These are phyloP conservation scores for Daldinia caldariorum DNA, from an alignment of 495 filamentous ascomycete genomes.

Conservation along the genomic window DNA sequence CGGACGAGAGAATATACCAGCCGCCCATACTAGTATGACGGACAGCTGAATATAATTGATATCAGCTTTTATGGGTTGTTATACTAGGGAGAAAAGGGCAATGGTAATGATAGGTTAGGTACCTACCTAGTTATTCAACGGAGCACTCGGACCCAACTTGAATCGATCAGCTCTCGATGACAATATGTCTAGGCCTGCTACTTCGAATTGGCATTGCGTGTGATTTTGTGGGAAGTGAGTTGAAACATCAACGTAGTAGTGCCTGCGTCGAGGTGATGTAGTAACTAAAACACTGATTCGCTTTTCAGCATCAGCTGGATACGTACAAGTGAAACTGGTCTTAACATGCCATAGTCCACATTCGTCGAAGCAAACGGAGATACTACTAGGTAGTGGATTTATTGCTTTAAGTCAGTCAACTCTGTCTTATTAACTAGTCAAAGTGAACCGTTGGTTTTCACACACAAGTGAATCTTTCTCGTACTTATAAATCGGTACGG, in stretches of 20 bases:
- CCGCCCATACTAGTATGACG: conserved; percentile 23
- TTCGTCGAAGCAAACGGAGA: not conserved
- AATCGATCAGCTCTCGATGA: not conserved
- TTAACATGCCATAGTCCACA: not conserved
- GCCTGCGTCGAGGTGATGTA: not conserved
- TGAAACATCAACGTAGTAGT: not conserved
- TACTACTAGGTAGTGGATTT: not conserved
- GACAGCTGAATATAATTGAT: conserved; percentile 19
- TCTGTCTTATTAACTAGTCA: not conserved
- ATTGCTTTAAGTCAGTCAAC: not conserved
- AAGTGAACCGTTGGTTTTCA: not conserved
- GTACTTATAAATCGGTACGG: not conserved
- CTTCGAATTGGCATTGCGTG: not conserved
- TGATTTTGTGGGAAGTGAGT: not conserved
- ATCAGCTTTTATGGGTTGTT: conserved; percentile 20
- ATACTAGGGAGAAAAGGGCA: conserved; percentile 13
- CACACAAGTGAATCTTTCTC: not conserved
- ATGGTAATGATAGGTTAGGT: not conserved
- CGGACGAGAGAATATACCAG: conserved; percentile 12
- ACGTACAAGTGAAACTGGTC: not conserved
- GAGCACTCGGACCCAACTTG: conserved; percentile 24
- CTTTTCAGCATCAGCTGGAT: not conserved
- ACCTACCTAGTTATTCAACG: conserved; percentile 31
- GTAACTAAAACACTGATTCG: not conserved
- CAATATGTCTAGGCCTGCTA: no score